Evolutionary conservation across 768 basidiomycete species (phyloP).

Genomic region (Tricholoma matsutake): DNA sequence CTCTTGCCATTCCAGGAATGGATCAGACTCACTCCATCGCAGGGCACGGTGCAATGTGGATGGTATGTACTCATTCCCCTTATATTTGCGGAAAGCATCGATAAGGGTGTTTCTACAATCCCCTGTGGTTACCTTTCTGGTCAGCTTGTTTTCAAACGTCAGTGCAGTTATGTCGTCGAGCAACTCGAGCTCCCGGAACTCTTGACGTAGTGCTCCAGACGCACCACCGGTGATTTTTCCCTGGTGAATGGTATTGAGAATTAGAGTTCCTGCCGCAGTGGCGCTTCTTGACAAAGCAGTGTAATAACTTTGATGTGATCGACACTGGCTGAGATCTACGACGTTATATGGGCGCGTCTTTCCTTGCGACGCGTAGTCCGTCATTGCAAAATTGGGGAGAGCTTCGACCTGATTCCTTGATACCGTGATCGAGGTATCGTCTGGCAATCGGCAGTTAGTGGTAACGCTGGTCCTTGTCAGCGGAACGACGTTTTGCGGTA

Average conservation of each 20-base stretch:
- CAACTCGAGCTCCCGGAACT: too few relatives aligned
- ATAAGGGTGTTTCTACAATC: background rate
- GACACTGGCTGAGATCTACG: slow-evolving; percentile 10
- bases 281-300: slow-evolving; percentile 20
- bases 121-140: background rate
- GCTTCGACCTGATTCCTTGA: background rate
- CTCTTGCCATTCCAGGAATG: too few relatives aligned
- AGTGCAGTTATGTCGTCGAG: too few relatives aligned
- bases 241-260: slow-evolving; percentile 21
- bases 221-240: slow-evolving; percentile 11
- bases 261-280: slow-evolving; percentile 15
- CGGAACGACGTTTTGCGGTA: background rate
- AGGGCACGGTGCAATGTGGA: too few relatives aligned
- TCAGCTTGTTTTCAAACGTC: too few relatives aligned
- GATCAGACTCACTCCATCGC: too few relatives aligned
- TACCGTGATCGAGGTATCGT: slow-evolving; percentile 1
- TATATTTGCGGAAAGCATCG: too few relatives aligned
- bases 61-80: too few relatives aligned
- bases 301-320: slow-evolving; percentile 14
- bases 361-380: background rate
- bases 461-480: slow-evolving; percentile 1
- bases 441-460: background rate
- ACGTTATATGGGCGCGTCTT: background rate
- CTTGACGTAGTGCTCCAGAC: too few relatives aligned
- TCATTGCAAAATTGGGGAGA: background rate